Base-by-base conservation (phyloP, 2,329 filamentous ascomycete genomes). In the Botryosphaeria dothidea region DNA sequence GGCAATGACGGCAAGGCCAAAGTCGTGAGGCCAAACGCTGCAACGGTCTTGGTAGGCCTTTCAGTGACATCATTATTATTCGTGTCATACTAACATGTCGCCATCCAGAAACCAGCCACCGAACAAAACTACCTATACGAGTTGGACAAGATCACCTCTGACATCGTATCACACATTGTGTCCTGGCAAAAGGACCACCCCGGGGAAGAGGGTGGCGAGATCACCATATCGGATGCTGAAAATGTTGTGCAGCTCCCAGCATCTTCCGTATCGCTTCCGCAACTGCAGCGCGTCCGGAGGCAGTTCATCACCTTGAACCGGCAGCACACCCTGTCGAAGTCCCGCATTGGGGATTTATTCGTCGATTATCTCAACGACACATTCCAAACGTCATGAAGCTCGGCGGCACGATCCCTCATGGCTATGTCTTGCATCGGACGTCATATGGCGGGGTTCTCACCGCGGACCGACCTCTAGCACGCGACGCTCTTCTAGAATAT, bases 271-370 rank as follows among this genome's bases (percentile, higher is more conserved):
- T 89, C 89, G 1, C 74, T 95, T 48, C 89, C 92, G 8, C 90
- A 92, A 74, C 79, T 96, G 69, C 92, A 96, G 79, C 84, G 92
- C 68, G 80, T 93, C 70, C 83, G 92, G 66, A 84, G 92, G 71
- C 91, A 92, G 56, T 96, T 92, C 78, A 88, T 94, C 70, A 85
- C 84, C 4, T 76, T 96, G 74, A 93, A 93, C 70, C 82, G 92
- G 80, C 72, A 90, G 83, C 73, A 93, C 69, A 78, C 71, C 56
- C 71, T 84, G 58, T 74, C 75, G n/a, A 78, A 78, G 64, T 69
- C 72, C 15, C 68, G 76, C 41, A 72, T 78, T 52, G 74, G 72
- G 66, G 75, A 77, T 52, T 71, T 77, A 56, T 78, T 78, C 66
- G 74, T 78, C 60, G 74, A 77, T 64, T 77, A 78, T 64, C 74